Conservation (phyloP, 352 stramenopile genomes). For the Globisporangium okanoganense region DNA sequence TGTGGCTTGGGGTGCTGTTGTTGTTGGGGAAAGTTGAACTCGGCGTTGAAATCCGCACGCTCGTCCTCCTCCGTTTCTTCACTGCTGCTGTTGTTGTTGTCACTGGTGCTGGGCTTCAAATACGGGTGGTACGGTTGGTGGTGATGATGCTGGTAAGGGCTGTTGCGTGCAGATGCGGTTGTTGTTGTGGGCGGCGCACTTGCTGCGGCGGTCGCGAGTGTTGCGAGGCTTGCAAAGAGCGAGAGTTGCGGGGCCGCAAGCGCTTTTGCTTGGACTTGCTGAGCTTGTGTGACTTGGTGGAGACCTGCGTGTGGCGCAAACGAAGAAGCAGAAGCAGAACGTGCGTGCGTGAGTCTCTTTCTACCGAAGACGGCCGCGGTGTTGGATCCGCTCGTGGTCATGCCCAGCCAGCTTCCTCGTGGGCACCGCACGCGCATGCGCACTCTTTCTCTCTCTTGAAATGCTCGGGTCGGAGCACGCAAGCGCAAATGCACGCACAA, state of each 20-base stretch:
- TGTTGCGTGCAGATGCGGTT: neutral
- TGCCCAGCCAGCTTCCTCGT: neutral
- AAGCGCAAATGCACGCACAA: conserved; percentile 1
- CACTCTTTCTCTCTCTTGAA: neutral
- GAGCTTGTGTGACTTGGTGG: too few species aligned
- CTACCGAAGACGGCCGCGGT: neutral
- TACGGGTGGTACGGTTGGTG: conserved; percentile 18
- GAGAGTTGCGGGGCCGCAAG: conserved; percentile 1
- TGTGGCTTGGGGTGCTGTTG: neutral
- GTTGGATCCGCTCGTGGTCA: conserved; percentile 9
- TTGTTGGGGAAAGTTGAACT: conserved; percentile 1
- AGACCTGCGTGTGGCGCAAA: neutral
- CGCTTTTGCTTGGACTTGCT: neutral
- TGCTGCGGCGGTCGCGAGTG: conserved; percentile 10
- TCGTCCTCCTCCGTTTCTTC: conserved; percentile 8
- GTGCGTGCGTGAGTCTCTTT: conserved; percentile 6
- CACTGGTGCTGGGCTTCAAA: conserved; percentile 3
- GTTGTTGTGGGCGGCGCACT: neutral
- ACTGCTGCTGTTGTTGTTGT: neutral
- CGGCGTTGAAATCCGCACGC: neutral
- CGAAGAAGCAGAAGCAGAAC: neutral
- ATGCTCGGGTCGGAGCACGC: neutral
- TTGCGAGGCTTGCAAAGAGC: conserved; percentile 15
- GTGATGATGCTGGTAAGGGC: conserved; percentile 5
- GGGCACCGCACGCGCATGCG: conserved; percentile 7